These are phyloP conservation scores for Chytridium lagenaria DNA, from an alignment of 371 early-diverging fungal genomes.

Conservation along the genomic window DNA sequence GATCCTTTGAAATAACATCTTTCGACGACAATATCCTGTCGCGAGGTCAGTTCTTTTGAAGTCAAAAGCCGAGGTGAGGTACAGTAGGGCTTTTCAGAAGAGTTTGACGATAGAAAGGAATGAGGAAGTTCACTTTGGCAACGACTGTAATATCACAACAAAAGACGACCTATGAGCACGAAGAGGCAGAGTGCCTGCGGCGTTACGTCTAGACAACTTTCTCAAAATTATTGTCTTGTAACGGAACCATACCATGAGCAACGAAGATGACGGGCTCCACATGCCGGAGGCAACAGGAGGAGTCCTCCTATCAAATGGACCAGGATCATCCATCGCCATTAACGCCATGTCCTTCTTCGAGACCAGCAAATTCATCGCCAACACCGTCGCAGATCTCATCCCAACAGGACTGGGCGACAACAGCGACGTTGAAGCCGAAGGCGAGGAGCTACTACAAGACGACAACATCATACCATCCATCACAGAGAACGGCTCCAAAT, in stretches of 20 bases:
- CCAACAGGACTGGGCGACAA: not conserved
- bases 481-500: not conserved
- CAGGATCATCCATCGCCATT: not conserved
- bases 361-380: not conserved
- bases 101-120: too few species aligned
- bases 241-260: not conserved
- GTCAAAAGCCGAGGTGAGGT: too few species aligned
- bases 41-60: too few species aligned
- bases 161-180: too few species aligned
- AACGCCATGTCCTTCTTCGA: not conserved
- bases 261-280: conserved; percentile 2
- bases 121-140: too few species aligned
- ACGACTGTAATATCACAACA: too few species aligned
- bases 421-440: not conserved
- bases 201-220: too few species aligned
- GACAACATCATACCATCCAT: not conserved
- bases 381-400: not conserved
- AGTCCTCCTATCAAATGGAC: not conserved
- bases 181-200: not conserved
- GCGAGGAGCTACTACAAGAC: not conserved
- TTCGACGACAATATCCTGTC: too few species aligned
- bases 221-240: not conserved
- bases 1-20: too few species aligned
- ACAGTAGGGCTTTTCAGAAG: too few species aligned
- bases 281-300: conserved; percentile 1